These are phyloP conservation scores for Curvularia sp. DNA, from an alignment of 2,329 filamentous ascomycete genomes.

Conservation along the genomic window DNA sequence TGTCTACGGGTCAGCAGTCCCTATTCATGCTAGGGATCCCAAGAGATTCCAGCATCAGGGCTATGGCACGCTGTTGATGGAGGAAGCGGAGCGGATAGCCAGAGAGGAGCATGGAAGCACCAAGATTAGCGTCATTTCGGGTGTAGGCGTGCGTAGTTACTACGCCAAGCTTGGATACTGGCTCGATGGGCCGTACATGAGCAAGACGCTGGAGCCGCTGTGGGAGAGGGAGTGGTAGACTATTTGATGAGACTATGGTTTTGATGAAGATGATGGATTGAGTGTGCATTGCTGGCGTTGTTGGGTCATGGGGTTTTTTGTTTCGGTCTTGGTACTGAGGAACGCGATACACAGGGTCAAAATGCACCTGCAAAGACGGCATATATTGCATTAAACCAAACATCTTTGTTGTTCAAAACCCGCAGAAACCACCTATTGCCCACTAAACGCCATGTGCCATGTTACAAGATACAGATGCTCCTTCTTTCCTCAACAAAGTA, in stretches of 20 bases:
- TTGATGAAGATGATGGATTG: not conserved
- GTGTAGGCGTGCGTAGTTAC: constrained; percentile 93
- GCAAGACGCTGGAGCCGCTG: constrained; percentile 45
- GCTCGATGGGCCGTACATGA: constrained; percentile 83
- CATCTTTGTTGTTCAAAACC: constrained; percentile 11
- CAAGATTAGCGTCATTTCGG: constrained; percentile 98
- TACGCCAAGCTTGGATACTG: constrained; percentile 92
- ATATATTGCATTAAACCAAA: constrained; percentile 12
- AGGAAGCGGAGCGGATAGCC: constrained; percentile 95
- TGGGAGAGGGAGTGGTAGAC: constrained; percentile 45
- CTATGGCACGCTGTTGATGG: constrained; percentile 95
- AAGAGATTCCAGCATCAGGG: constrained; percentile 98
- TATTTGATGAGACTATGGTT: not conserved
- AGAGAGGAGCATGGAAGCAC: constrained; percentile 90
- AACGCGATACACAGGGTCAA: constrained; percentile 2
- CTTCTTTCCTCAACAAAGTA: constrained; percentile 3
- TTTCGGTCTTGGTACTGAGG: not conserved
- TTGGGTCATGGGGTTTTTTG: constrained; percentile 3
- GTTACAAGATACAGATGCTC: constrained; percentile 22
- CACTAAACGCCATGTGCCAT: constrained; percentile 31
- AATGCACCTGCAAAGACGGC: constrained; percentile 9
- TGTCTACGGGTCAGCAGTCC: constrained; percentile 97
- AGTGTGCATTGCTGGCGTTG: constrained; percentile 25
- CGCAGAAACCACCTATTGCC: constrained; percentile 10
- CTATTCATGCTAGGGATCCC: constrained; percentile 91